These are phyloP conservation scores for Naganishia onofrii DNA, from an alignment of 768 basidiomycete species.

Conservation along the genomic window DNA sequence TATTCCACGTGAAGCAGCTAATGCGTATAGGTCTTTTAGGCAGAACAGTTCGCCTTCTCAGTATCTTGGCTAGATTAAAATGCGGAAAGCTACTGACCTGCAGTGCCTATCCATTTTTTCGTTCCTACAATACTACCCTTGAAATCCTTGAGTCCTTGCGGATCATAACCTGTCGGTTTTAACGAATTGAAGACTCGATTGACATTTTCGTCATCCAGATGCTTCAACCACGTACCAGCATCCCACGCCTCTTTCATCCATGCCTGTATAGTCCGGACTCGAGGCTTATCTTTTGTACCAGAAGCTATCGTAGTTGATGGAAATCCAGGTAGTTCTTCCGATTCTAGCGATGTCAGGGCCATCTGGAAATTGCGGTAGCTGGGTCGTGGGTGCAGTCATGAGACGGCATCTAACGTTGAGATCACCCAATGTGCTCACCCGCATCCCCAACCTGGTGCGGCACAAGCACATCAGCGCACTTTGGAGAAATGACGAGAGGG, in stretches of 20 bases:
- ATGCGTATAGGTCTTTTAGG: conserved; percentile 68
- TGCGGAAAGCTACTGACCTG: conserved; percentile 57
- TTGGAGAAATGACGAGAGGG: too few relatives aligned
- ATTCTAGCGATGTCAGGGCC: conserved; percentile 38
- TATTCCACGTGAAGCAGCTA: conserved; percentile 73
- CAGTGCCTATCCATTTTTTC: conserved; percentile 75
- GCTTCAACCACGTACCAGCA: conserved; percentile 56
- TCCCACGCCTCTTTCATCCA: conserved; percentile 83
- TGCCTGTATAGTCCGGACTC: conserved; percentile 69
- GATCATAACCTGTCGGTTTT: conserved; percentile 72
- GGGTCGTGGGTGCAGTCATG: neutral
- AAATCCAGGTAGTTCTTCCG: neutral
- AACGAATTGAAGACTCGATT: too few relatives aligned
- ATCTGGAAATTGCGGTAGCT: conserved; percentile 54
- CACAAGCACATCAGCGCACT: neutral
- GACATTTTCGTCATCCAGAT: neutral
- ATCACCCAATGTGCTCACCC: conserved; percentile 28
- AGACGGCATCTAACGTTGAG: too few relatives aligned
- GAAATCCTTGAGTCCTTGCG: conserved; percentile 64
- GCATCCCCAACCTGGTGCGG: conserved; percentile 43
- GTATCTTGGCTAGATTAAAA: neutral
- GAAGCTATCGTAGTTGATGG: neutral
- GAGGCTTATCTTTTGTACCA: conserved; percentile 53
- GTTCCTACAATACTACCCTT: conserved; percentile 60
- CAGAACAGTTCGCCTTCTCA: neutral